Conservation (phyloP, 1,284 basidiomycete species). For the Ustilago crameri region DNA sequence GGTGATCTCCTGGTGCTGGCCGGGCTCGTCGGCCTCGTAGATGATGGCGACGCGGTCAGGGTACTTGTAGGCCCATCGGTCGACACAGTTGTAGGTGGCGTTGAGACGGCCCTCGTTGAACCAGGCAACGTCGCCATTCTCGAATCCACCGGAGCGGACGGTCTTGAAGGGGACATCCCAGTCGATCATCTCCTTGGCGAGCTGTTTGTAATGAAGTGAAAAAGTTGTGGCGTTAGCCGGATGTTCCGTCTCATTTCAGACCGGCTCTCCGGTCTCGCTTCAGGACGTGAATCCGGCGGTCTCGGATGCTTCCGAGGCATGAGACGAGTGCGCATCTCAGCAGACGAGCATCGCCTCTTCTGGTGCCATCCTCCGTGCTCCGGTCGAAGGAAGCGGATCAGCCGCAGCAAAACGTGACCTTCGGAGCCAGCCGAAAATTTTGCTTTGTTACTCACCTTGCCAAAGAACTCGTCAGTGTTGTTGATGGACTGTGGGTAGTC, state of each 20-base stretch:
- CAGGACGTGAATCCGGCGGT: too few relatives aligned
- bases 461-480: constrained; percentile 60
- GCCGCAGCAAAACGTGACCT: neutral
- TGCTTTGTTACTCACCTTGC: constrained; percentile 45
- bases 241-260: neutral
- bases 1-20: constrained; percentile 79
- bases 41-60: constrained; percentile 96
- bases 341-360: neutral
- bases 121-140: constrained; percentile 90
- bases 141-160: constrained; percentile 85
- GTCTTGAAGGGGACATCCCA: constrained; percentile 94
- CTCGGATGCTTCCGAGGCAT: neutral
- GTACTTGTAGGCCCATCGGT: constrained; percentile 90
- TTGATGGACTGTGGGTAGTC: constrained; percentile 55
- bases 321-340: neutral
- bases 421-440: neutral
- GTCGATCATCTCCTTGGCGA: constrained; percentile 81
- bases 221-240: neutral
- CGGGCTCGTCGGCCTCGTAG: constrained; percentile 96
- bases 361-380: neutral
- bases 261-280: neutral
- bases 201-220: constrained; percentile 70
- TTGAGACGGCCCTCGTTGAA: constrained; percentile 74
- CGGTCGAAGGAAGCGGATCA: neutral
- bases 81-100: constrained; percentile 96